A percentile compares a stretch with the other conserved stretches of the same genome.
Evolutionary conservation across 306 rosid genomes (phyloP).

Genomic region (Erythrophleum fordii): DNA sequence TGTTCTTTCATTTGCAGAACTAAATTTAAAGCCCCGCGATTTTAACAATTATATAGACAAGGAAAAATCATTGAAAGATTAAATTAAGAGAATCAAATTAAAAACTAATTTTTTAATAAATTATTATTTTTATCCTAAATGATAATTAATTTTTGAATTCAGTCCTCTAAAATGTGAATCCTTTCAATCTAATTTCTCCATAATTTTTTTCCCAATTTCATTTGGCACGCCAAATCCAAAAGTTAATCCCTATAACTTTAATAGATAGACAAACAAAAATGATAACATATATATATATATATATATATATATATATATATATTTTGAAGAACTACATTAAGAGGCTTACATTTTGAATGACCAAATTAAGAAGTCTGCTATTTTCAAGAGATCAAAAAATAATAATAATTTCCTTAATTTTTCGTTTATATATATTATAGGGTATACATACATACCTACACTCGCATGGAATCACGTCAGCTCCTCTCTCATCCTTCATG

Average conservation of each 20-base stretch:
- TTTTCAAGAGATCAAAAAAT: background rate
- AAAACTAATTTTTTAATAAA: background rate
- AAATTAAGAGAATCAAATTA: background rate
- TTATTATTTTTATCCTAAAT: background rate
- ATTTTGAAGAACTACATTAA: background rate
- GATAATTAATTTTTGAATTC: background rate
- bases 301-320: too few relatives aligned
- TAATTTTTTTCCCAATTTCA: background rate
- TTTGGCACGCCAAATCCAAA: background rate
- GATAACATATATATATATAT: too few relatives aligned
- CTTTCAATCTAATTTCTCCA: background rate
- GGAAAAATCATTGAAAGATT: background rate
- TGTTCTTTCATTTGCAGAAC: background rate
- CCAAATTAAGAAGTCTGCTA: background rate
- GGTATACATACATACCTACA: conserved; percentile 63
- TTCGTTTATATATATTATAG: too few relatives aligned
- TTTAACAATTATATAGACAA: too few relatives aligned
- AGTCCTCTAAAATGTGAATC: background rate
- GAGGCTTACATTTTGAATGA: background rate
- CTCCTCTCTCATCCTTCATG: conserved; percentile 92
- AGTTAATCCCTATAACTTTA: too few relatives aligned
- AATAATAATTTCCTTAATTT: background rate
- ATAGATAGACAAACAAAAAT: background rate
- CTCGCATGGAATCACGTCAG: conserved; percentile 78
- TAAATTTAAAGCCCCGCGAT: too few relatives aligned